phyloP scores from a whole-genome alignment of 257 asterid genomes.

The Primulina tabacum region DNA sequence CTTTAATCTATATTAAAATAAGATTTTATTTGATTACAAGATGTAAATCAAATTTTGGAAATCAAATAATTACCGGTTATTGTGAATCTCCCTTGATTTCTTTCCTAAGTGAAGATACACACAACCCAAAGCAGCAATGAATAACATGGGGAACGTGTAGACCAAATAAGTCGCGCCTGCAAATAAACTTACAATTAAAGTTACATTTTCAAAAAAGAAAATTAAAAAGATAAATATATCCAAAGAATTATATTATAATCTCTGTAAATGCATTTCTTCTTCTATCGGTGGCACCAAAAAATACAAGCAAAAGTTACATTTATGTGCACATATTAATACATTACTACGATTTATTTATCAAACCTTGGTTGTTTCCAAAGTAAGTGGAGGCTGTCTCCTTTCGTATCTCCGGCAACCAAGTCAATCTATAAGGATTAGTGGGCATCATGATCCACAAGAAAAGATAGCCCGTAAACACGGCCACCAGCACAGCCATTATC shows the following conservation, averaged over 20 bases:
- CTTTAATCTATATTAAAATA: too few species aligned
- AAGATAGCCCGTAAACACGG: constrained; percentile 47
- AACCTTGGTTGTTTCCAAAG: constrained; percentile 75
- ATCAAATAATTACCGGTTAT: constrained; percentile 33
- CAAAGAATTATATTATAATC: too few species aligned
- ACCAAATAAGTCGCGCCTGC: constrained; percentile 54
- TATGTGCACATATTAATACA: not conserved
- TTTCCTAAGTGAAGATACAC: constrained; percentile 59
- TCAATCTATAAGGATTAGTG: constrained; percentile 36
- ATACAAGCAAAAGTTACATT: too few species aligned
- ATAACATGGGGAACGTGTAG: constrained; percentile 54
- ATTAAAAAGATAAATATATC: too few species aligned
- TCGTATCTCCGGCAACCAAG: constrained; percentile 54
- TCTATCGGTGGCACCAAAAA: not conserved
- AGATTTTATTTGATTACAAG: too few species aligned
- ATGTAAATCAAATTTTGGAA: too few species aligned
- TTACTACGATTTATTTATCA: not conserved
- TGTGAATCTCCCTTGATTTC: not conserved
- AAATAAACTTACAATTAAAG: not conserved
- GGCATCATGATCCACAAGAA: constrained; percentile 62
- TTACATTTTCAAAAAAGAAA: too few species aligned
- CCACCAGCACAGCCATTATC: constrained; percentile 36
- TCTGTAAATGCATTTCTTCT: not conserved
- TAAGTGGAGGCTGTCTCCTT: constrained; percentile 52
- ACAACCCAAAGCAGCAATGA: constrained; percentile 69